Evolutionary conservation across 1,284 basidiomycete genomes (phyloP).

Genomic region (Austropuccinia psidii): DNA sequence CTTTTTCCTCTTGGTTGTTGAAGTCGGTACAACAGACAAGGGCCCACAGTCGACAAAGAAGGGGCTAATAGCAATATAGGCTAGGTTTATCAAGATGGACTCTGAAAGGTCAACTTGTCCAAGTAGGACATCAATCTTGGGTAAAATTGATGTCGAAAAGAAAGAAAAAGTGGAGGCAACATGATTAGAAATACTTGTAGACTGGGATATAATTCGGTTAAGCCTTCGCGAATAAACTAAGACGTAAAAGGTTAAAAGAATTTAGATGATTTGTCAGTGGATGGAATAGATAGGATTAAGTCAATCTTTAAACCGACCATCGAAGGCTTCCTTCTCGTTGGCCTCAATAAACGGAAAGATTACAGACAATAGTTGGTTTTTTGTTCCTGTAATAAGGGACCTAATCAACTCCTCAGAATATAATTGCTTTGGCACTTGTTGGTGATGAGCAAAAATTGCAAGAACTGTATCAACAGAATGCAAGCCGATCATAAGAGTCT

Average conservation of each 20-base stretch:
- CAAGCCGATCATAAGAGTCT: conserved; percentile 4
- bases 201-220: not conserved
- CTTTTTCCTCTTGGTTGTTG: not conserved
- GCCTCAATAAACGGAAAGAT: conserved; percentile 77
- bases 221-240: conserved; percentile 19
- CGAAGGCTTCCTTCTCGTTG: conserved; percentile 11
- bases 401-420: conserved; percentile 91
- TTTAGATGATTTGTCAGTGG: not conserved
- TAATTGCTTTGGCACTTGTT: conserved; percentile 52
- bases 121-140: conserved; percentile 26
- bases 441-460: not conserved
- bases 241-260: not conserved
- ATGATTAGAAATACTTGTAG: conserved; percentile 10
- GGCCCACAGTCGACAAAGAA: conserved; percentile 19
- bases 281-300: not conserved
- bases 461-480: conserved; percentile 21
- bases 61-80: conserved; percentile 9
- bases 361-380: conserved; percentile 68
- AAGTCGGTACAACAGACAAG: conserved; percentile 7
- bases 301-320: conserved; percentile 12
- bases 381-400: conserved; percentile 57
- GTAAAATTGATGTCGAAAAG: conserved; percentile 23
- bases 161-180: conserved; percentile 16
- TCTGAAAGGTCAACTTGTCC: conserved; percentile 18
- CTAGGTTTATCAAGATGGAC: conserved; percentile 8